phyloP scores from a whole-genome alignment of 2,329 filamentous ascomycete genomes.

The Elsinoe arachidis region DNA sequence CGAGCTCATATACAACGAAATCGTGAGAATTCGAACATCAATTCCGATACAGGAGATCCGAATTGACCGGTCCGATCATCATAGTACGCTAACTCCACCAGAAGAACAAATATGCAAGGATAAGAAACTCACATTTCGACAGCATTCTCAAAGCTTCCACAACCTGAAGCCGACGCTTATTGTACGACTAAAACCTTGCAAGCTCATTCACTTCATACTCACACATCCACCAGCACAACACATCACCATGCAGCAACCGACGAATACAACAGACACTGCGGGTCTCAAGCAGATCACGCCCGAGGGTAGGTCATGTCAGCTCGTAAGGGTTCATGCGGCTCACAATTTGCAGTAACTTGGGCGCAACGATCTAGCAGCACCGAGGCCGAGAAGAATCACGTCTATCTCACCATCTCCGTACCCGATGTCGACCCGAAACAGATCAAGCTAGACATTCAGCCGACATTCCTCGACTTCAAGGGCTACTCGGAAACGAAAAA shows the following conservation, averaged over 20 bases:
- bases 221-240: background rate
- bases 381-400: conserved; percentile 81
- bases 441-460: conserved; percentile 74
- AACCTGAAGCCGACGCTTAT: background rate
- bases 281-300: conserved; percentile 28
- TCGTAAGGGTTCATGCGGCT: background rate
- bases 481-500: conserved; percentile 79
- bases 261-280: conserved; percentile 28
- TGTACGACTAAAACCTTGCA: background rate
- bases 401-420: conserved; percentile 87
- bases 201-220: background rate
- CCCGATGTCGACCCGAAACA: conserved; percentile 70
- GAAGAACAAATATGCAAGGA: background rate
- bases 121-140: conserved; percentile 11
- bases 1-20: background rate
- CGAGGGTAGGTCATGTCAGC: conserved; percentile 24
- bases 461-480: conserved; percentile 68
- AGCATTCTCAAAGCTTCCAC: conserved; percentile 15
- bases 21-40: background rate
- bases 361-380: conserved; percentile 82
- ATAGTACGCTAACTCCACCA: background rate
- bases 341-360: conserved; percentile 67
- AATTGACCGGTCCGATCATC: background rate
- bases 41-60: background rate
- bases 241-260: conserved; percentile 25